phyloP scores from a whole-genome alignment of 2,329 filamentous ascomycete genomes.

The Aotearoamyces nothofagi region DNA sequence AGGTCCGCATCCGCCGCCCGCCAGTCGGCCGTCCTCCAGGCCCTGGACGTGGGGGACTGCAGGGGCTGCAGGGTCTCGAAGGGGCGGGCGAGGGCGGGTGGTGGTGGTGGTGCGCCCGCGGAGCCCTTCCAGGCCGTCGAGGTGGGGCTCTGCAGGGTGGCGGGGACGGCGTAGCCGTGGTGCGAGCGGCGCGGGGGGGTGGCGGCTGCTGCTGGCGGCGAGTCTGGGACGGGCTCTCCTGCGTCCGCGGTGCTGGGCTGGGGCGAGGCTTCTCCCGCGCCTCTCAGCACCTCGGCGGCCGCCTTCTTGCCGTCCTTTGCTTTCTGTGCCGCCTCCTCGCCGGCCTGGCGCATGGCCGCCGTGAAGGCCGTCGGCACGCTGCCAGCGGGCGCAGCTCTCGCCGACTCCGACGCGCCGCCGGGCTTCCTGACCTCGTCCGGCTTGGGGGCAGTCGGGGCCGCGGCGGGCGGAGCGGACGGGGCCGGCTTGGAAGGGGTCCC shows the following conservation, averaged over 20 bases:
- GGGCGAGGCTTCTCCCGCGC: too few relatives aligned
- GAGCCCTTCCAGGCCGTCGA: constrained; percentile 5
- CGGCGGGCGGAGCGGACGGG: constrained; percentile 4
- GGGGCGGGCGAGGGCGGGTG: not conserved
- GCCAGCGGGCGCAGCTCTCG: too few relatives aligned
- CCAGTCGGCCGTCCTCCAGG: constrained; percentile 18
- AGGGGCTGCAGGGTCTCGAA: constrained; percentile 1
- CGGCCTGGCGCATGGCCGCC: constrained; percentile 36
- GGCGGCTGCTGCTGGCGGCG: not conserved
- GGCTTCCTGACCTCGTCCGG: constrained; percentile 19
- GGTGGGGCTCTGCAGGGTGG: constrained; percentile 14
- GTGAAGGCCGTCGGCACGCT: constrained; percentile 16
- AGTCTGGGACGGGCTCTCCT: not conserved
- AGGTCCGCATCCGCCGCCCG: not conserved
- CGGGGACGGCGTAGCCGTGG: constrained; percentile 3
- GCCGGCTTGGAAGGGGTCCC: constrained; percentile 1
- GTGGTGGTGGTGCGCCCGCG: not conserved
- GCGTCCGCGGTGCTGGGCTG: not conserved
- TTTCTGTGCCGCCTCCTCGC: constrained; percentile 50
- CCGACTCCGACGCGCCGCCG: constrained; percentile 9
- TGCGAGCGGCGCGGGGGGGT: too few relatives aligned
- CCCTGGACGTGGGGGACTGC: constrained; percentile 11
- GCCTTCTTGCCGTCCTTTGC: constrained; percentile 41
- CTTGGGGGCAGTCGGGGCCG: constrained; percentile 12
- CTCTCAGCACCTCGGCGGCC: not conserved